Evolutionary conservation across 176 grass and related monocot species (phyloP), one percentile per base, ranked within the genome.

Genomic region (Juncus effusus): DNA sequence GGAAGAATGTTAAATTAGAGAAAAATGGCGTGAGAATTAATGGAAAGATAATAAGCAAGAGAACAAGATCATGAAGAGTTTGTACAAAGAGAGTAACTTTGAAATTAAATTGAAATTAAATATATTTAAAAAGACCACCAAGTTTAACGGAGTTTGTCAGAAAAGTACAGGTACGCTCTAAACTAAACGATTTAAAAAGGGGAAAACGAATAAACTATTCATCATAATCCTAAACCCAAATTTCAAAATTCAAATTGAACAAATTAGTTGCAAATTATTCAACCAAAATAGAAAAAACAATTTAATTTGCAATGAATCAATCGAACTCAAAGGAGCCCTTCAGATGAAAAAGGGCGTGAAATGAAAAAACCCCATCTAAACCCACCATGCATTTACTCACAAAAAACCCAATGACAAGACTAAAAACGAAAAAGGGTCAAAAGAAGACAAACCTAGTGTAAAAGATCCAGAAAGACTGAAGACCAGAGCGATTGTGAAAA

Each of bases 381-480:
- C 41, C 9, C 45, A 12, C 14, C 5, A 3, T 40, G 38, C 41
- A 7, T 47, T 51, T 54, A 60, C 40, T 53, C 44, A 50, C 39
- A 66, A 67, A n/a, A 68, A 13, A 57, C 38, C 53, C 39, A 14
- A 67, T 52, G 13, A 56, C 36, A n/a, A 41, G 10, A 28, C 41
- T 4, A 14, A 35, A 53, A 7, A 42, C 3, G 4, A 64, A 40
- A 65, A 6, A 58, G 54, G 45, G 36, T 50, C 54, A 52, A 13
- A 64, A 8, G n/a, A 44, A 44, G 53, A 56, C 42, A 53, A 65
- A 53, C 67, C 41, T 69, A 54, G 54, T 74, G 65, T 19, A 44
- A 12, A 60, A 51, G 1, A 28, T 28, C 38, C 47, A 65, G 10
- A 13, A 69, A 72, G 13, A 40, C 40, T 14, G 57, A 65, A 56